Conservation (phyloP, 768 basidiomycete species). For the Nidularia pulvinata region DNA sequence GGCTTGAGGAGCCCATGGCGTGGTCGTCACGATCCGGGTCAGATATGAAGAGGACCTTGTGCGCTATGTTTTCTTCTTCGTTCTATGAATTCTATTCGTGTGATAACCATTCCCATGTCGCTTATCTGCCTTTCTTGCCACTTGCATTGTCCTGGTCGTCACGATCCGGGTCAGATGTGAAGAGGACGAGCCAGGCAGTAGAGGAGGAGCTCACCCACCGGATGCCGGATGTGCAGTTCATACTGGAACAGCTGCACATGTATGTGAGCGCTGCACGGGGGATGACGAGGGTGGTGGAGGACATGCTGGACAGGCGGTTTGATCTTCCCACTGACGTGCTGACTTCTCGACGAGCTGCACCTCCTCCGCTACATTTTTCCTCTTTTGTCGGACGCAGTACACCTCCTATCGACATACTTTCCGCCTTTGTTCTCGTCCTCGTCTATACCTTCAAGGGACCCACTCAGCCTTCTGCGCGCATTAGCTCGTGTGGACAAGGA, state of each 20-base stretch:
- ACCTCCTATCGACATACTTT: conserved; percentile 24
- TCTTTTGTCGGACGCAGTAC: conserved; percentile 17
- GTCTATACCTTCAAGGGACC: conserved; percentile 17
- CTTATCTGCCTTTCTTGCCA: too few relatives aligned
- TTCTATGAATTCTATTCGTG: too few relatives aligned
- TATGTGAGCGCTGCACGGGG: conserved; percentile 52
- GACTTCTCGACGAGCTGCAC: conserved; percentile 46
- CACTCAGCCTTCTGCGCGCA: conserved; percentile 63
- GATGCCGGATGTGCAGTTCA: conserved; percentile 51
- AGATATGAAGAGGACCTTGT: too few relatives aligned
- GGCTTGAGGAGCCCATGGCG: too few relatives aligned
- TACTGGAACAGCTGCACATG: conserved; percentile 57
- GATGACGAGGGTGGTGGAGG: conserved; percentile 50
- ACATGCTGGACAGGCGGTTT: conserved; percentile 64
- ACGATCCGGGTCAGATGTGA: too few relatives aligned
- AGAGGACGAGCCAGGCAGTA: too few relatives aligned
- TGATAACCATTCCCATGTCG: too few relatives aligned
- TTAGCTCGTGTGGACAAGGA: conserved; percentile 67
- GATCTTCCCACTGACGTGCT: conserved; percentile 51
- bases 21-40: too few relatives aligned
- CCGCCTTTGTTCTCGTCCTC: conserved; percentile 6
- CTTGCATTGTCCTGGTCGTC: too few relatives aligned
- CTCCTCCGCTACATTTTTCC: conserved; percentile 25
- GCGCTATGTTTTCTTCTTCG: too few relatives aligned
- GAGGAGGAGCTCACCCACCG: conserved; percentile 34